These are phyloP conservation scores for Rubus idaeus DNA, from an alignment of 306 rosid species.

Conservation along the genomic window DNA sequence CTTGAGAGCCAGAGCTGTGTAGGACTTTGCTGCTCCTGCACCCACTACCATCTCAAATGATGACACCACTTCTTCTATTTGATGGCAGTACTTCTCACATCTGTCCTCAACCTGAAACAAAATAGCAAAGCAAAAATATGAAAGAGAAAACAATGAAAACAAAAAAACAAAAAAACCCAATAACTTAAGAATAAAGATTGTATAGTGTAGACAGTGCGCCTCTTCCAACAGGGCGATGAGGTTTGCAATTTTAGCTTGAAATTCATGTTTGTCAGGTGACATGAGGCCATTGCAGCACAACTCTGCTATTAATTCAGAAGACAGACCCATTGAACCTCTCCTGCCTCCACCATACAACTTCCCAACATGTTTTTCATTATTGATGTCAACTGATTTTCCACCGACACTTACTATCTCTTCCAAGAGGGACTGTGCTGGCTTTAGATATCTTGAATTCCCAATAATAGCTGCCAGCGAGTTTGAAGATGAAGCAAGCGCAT, in stretches of 20 bases:
- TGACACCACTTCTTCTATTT: constrained; percentile 66
- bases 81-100: constrained; percentile 69
- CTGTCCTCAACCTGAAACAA: constrained; percentile 58
- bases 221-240: constrained; percentile 64
- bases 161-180: not conserved
- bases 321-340: constrained; percentile 40
- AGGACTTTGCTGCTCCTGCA: constrained; percentile 63
- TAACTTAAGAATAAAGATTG: not conserved
- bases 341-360: constrained; percentile 52
- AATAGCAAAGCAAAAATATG: too few species aligned
- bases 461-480: constrained; percentile 39
- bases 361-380: constrained; percentile 49
- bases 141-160: not conserved
- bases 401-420: constrained; percentile 63
- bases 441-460: constrained; percentile 61
- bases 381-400: constrained; percentile 49
- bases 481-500: constrained; percentile 47
- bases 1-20: constrained; percentile 76
- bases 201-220: constrained; percentile 34
- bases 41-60: constrained; percentile 76
- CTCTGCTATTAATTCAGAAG: constrained; percentile 61
- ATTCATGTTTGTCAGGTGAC: constrained; percentile 57
- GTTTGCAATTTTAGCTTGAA: constrained; percentile 55
- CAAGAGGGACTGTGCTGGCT: constrained; percentile 65
- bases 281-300: constrained; percentile 48